A percentile compares a stretch with the other conserved stretches of the same genome.
Conservation (phyloP, 192 early-diverging fungal species). For the Coemansia sp. region DNA sequence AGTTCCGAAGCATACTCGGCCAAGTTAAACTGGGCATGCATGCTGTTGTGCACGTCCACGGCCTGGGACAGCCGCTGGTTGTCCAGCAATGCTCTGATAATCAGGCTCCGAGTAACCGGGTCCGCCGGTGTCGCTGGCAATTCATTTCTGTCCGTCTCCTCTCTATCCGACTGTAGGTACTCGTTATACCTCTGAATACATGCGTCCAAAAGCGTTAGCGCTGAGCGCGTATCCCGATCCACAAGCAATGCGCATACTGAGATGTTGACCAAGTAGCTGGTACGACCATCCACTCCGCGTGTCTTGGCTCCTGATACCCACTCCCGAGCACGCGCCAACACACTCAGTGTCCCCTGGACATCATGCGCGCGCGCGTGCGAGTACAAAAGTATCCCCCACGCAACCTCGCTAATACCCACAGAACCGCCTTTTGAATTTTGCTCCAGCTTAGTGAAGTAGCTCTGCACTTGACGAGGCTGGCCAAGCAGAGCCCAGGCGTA, state of each 20-base stretch:
- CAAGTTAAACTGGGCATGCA: constrained; percentile 8
- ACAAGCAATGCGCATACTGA: constrained; percentile 22
- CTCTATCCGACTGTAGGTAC: neutral
- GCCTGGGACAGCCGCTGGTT: constrained; percentile 24
- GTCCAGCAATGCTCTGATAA: constrained; percentile 26
- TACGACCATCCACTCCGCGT: neutral
- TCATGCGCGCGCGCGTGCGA: constrained; percentile 21
- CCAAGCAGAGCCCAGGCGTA: constrained; percentile 34
- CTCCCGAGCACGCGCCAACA: constrained; percentile 16
- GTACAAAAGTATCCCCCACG: constrained; percentile 45
- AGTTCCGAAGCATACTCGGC: constrained; percentile 9
- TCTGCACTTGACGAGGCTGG: neutral
- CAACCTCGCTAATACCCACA: constrained; percentile 3
- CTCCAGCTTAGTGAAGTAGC: constrained; percentile 17
- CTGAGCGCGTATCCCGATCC: constrained; percentile 2
- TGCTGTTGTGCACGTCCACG: constrained; percentile 18
- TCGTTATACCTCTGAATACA: neutral
- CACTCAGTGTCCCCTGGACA: constrained; percentile 8
- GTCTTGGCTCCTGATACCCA: constrained; percentile 13
- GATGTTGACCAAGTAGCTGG: constrained; percentile 41
- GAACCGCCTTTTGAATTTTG: neutral
- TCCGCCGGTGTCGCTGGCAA: constrained; percentile 23
- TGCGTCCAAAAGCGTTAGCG: constrained; percentile 24
- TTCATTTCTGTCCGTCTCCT: neutral
- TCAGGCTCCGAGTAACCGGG: constrained; percentile 28